These are phyloP conservation scores for Colletotrichum sansevieriae DNA, from an alignment of 2,329 filamentous ascomycete genomes.

Conservation along the genomic window DNA sequence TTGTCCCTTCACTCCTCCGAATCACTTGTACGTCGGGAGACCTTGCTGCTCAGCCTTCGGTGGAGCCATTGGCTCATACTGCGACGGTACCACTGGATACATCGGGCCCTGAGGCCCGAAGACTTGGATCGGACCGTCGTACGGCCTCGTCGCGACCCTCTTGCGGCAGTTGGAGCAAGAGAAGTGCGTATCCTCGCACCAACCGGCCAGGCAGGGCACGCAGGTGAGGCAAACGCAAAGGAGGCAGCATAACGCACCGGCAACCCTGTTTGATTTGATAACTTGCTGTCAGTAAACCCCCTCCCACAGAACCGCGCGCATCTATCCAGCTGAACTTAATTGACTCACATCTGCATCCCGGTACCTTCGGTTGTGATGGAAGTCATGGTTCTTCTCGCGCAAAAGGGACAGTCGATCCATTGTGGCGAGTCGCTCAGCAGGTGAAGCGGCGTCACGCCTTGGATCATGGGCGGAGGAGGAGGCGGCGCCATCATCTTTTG, in stretches of 20 bases:
- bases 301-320: too few relatives aligned
- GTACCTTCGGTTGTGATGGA: conserved; percentile 44
- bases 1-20: too few relatives aligned
- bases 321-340: too few relatives aligned
- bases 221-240: conserved; percentile 50
- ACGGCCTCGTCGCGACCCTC: conserved; percentile 45
- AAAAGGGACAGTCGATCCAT: conserved; percentile 51
- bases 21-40: background rate
- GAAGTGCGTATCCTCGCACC: conserved; percentile 50
- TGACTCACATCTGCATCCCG: conserved; percentile 15
- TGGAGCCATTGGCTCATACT: conserved; percentile 12
- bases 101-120: conserved; percentile 42
- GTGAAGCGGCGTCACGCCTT: conserved; percentile 43
- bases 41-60: conserved; percentile 20
- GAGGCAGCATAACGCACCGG: conserved; percentile 48
- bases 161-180: conserved; percentile 49
- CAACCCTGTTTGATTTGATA: conserved; percentile 42
- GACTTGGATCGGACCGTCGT: conserved; percentile 44
- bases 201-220: conserved; percentile 49
- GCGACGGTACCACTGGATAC: conserved; percentile 4
- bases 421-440: conserved; percentile 45
- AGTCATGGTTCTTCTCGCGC: conserved; percentile 45
- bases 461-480: background rate
- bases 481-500: background rate
- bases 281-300: too few relatives aligned